These are phyloP conservation scores for Nicotiana knightiana DNA, from an alignment of 257 asterid species.

Conservation along the genomic window DNA sequence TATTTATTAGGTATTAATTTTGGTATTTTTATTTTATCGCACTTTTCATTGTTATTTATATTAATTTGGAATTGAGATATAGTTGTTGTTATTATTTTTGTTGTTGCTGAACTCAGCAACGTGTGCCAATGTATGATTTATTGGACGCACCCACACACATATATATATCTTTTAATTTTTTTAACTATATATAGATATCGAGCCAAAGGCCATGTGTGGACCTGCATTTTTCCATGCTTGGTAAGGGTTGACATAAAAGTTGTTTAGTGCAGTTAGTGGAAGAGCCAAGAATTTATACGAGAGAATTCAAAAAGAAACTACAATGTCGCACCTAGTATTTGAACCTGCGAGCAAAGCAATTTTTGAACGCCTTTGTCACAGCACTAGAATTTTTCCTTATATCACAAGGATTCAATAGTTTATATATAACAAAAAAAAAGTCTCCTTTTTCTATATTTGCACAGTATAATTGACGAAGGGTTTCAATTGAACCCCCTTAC, in stretches of 20 bases:
- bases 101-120: not conserved
- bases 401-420: not conserved
- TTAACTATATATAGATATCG: not conserved
- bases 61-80: not conserved
- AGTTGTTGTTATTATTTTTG: not conserved
- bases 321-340: too few relatives aligned
- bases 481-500: not conserved
- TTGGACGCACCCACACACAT: not conserved
- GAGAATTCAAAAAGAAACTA: not conserved
- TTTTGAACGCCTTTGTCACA: not conserved
- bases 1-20: constrained; percentile 33
- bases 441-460: not conserved
- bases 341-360: too few relatives aligned
- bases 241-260: not conserved
- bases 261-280: not conserved
- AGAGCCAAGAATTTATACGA: not conserved
- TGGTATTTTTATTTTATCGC: constrained; percentile 27
- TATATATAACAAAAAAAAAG: not conserved
- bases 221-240: not conserved
- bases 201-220: not conserved
- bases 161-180: not conserved
- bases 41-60: not conserved
- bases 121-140: not conserved
- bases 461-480: not conserved
- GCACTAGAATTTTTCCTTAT: not conserved